A percentile compares a stretch with the other conserved stretches of the same genome.
Evolutionary conservation across 768 basidiomycete genomes (phyloP).

Genomic region (Cystobasidium tubakii): DNA sequence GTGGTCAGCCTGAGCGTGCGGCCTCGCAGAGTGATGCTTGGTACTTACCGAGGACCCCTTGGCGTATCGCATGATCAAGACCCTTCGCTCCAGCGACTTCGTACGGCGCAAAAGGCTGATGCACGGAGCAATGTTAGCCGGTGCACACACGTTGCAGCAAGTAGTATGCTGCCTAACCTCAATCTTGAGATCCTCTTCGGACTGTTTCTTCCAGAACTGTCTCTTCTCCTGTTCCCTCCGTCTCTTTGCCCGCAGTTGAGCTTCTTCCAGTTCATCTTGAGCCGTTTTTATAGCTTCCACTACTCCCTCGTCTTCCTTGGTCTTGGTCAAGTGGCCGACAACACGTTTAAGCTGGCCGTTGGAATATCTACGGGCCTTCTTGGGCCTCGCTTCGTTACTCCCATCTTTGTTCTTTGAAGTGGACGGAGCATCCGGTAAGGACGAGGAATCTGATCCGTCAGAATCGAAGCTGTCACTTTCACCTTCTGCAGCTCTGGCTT

Average conservation of each 20-base stretch:
- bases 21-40: background rate
- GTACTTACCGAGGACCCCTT: conserved; percentile 21
- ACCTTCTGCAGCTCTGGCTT: background rate
- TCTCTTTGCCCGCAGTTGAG: background rate
- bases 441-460: background rate
- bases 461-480: background rate
- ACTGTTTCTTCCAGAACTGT: conserved; percentile 9
- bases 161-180: background rate
- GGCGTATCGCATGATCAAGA: conserved; percentile 6
- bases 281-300: conserved; percentile 11
- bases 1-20: background rate
- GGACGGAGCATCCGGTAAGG: background rate
- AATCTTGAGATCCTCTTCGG: background rate
- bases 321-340: background rate
- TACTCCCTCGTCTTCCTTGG: background rate
- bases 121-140: background rate
- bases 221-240: background rate
- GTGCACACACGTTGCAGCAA: background rate
- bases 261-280: conserved; percentile 13
- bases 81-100: background rate
- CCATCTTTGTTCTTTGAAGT: background rate
- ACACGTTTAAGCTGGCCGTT: conserved; percentile 13
- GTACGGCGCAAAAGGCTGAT: conserved; percentile 21
- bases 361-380: background rate
- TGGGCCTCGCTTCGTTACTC: background rate